Evolutionary conservation across 1,284 basidiomycete species (phyloP).

Genomic region (Boletellus deceptivus): DNA sequence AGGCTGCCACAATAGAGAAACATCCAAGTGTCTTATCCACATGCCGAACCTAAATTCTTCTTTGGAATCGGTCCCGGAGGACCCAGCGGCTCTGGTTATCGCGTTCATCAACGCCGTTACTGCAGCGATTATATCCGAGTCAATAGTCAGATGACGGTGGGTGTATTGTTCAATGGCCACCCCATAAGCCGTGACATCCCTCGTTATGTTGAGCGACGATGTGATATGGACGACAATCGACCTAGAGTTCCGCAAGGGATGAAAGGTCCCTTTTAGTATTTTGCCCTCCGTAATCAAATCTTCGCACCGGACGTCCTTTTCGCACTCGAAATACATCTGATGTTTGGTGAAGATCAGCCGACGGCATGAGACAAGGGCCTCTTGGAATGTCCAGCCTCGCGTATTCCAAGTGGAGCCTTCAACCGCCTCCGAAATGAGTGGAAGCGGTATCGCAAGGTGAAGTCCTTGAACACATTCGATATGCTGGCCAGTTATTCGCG

Average conservation of each 20-base stretch:
- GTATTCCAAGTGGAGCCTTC: constrained; percentile 16
- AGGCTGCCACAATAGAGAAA: constrained; percentile 8
- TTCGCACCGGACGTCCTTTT: constrained; percentile 18
- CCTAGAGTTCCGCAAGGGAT: constrained; percentile 4
- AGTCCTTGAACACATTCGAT: constrained; percentile 8
- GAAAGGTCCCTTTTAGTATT: background rate
- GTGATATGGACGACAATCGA: background rate
- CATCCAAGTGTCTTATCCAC: constrained; percentile 1
- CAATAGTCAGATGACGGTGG: constrained; percentile 12
- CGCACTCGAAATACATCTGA: constrained; percentile 23
- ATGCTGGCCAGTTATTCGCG: too few relatives aligned
- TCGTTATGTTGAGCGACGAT: background rate
- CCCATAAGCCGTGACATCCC: constrained; percentile 2
- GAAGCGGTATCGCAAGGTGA: background rate
- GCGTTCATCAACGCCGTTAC: constrained; percentile 16
- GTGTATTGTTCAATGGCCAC: constrained; percentile 10
- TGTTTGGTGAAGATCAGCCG: constrained; percentile 20
- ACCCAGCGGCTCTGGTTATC: constrained; percentile 10
- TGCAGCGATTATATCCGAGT: constrained; percentile 19
- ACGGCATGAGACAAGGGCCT: constrained; percentile 19
- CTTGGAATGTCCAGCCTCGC: constrained; percentile 28
- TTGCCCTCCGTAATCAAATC: constrained; percentile 18
- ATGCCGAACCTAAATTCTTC: constrained; percentile 18
- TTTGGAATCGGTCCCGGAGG: background rate
- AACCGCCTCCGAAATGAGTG: constrained; percentile 1